A percentile compares a stretch with the other conserved stretches of the same genome.
These are phyloP conservation scores for Trichothecium roseum DNA, from an alignment of 2,329 filamentous ascomycete species.

Conservation along the genomic window DNA sequence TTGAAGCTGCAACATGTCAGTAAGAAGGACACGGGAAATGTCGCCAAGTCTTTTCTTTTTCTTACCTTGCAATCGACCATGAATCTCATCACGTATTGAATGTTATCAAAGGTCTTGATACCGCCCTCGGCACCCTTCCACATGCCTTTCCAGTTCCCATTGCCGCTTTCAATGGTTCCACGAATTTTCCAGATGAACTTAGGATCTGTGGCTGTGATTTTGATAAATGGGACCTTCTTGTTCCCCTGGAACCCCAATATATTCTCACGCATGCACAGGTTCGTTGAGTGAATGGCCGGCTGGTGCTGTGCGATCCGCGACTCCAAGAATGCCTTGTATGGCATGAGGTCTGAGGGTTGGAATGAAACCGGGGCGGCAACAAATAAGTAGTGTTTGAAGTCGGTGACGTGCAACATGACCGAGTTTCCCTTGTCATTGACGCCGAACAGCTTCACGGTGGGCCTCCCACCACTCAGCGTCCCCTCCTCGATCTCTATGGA, in stretches of 20 bases:
- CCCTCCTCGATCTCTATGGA: slow-evolving; percentile 94
- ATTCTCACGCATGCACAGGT: slow-evolving; percentile 77
- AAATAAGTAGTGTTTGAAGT: slow-evolving; percentile 94
- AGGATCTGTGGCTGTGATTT: slow-evolving; percentile 85
- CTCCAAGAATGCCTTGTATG: slow-evolving; percentile 75
- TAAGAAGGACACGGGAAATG: no score
- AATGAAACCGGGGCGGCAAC: slow-evolving; percentile 81
- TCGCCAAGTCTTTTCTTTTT: no score
- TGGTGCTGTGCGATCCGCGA: slow-evolving; percentile 63
- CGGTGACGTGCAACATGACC: slow-evolving; percentile 86
- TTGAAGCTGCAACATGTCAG: slow-evolving; percentile 46
- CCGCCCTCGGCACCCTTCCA: slow-evolving; percentile 64
- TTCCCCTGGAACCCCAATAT: slow-evolving; percentile 94
- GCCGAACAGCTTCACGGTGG: slow-evolving; percentile 85
- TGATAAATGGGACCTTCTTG: slow-evolving; percentile 80
- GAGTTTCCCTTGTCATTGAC: slow-evolving; percentile 80
- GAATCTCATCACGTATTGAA: slow-evolving; percentile 89
- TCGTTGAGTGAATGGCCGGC: slow-evolving; percentile 67
- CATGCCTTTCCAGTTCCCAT: slow-evolving; percentile 81
- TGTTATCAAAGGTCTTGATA: slow-evolving; percentile 88
- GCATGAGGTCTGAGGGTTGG: slow-evolving; percentile 62
- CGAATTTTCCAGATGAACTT: slow-evolving; percentile 73
- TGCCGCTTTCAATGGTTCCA: slow-evolving; percentile 60
- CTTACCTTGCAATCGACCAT: slow-evolving; percentile 90
- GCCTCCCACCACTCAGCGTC: slow-evolving; percentile 61